Percentiles rank a stretch among this genome's conserved stretches.
Evolutionary conservation across 495 filamentous ascomycete species (phyloP).

Genomic region (Penicillium canescens): DNA sequence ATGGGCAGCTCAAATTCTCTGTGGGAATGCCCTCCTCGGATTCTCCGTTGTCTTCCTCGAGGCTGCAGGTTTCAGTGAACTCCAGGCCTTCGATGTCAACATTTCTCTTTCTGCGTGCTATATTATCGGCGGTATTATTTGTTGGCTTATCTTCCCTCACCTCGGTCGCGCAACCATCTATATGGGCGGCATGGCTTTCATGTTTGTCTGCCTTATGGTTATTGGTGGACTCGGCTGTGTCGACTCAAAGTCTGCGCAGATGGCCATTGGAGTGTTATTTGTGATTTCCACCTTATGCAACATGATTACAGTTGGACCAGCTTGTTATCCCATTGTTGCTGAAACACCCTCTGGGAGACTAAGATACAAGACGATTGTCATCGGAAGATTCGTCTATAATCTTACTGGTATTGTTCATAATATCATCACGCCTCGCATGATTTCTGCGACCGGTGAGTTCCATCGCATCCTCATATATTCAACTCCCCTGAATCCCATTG

Average conservation of each 20-base stretch:
- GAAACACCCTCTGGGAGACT: constrained; percentile 38
- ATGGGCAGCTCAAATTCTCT: constrained; percentile 33
- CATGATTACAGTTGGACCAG: constrained; percentile 43
- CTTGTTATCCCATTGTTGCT: constrained; percentile 39
- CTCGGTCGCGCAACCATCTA: constrained; percentile 54
- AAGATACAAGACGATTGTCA: constrained; percentile 33
- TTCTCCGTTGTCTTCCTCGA: constrained; percentile 43
- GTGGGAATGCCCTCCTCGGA: constrained; percentile 33
- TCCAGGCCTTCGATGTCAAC: constrained; percentile 25
- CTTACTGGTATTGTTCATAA: constrained; percentile 29
- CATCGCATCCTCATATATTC: background rate
- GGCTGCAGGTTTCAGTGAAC: constrained; percentile 31
- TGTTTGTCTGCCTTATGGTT: constrained; percentile 43
- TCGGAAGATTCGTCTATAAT: constrained; percentile 34
- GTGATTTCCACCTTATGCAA: constrained; percentile 31
- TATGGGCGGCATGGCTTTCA: constrained; percentile 44
- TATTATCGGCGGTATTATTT: constrained; percentile 61
- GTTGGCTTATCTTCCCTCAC: constrained; percentile 55
- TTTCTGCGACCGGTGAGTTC: background rate
- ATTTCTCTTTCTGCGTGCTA: constrained; percentile 56
- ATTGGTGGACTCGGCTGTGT: constrained; percentile 57
- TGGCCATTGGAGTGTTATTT: constrained; percentile 26
- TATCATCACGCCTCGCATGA: constrained; percentile 29
- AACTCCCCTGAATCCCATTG: too few relatives aligned
- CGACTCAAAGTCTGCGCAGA: constrained; percentile 29